Conservation (phyloP, 2,329 filamentous ascomycete species). For the Pseudofabraea citricarpa region DNA sequence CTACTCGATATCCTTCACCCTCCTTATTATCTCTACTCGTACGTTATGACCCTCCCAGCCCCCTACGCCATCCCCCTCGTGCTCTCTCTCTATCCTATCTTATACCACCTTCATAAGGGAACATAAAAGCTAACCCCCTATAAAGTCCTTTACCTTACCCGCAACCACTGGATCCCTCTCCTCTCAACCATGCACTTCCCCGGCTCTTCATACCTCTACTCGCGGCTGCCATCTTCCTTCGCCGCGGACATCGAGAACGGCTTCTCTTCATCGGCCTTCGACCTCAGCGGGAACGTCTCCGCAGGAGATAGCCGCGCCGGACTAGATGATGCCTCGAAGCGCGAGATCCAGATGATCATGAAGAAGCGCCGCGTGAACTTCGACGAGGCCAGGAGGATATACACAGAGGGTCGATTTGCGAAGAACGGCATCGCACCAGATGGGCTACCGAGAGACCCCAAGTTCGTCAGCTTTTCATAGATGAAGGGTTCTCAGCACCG, state of each 20-base stretch:
- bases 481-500: not conserved
- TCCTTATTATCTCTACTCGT: constrained; percentile 69
- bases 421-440: constrained; percentile 86
- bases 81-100: too few species aligned
- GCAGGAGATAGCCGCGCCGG: constrained; percentile 75
- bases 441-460: constrained; percentile 83
- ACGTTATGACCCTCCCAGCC: constrained; percentile 21
- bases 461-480: constrained; percentile 79
- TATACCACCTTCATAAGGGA: too few species aligned
- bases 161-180: constrained; percentile 69
- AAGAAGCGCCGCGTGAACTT: constrained; percentile 77
- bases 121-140: too few species aligned
- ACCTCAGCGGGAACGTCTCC: constrained; percentile 75
- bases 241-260: constrained; percentile 82
- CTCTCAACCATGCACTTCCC: constrained; percentile 52
- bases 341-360: constrained; percentile 86
- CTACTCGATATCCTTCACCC: constrained; percentile 69
- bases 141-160: constrained; percentile 73
- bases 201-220: constrained; percentile 63
- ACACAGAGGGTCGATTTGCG: constrained; percentile 80
- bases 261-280: constrained; percentile 77
- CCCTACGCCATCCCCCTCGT: constrained; percentile 7
- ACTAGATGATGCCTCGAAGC: constrained; percentile 74
- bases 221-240: constrained; percentile 73
- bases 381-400: constrained; percentile 83